Percentiles rank a stretch among this genome's conserved stretches.
Evolutionary conservation across 225 moss, liverwort and hornwort species (phyloP).

Genomic region (Straminergon stramineum): DNA sequence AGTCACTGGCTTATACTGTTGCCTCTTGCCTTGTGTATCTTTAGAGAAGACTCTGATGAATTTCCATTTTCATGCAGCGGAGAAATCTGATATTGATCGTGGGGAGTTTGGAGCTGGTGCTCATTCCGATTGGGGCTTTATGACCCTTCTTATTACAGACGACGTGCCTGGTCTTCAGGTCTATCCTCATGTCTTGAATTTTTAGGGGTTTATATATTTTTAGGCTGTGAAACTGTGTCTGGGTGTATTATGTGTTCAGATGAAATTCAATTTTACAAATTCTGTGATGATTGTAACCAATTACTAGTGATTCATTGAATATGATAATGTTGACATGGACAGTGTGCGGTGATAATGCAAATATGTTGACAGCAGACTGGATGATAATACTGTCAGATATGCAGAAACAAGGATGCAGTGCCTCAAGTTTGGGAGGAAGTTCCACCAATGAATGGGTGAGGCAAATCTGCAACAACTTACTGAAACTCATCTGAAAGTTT

Average conservation of each 20-base stretch:
- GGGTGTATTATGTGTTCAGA: too few relatives aligned
- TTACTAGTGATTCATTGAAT: not conserved
- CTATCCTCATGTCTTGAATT: not conserved
- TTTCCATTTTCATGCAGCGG: conserved; percentile 12
- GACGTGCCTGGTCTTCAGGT: conserved; percentile 59
- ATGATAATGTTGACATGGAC: not conserved
- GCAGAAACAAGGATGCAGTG: conserved; percentile 47
- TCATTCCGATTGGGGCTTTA: conserved; percentile 59
- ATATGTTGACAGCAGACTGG: not conserved
- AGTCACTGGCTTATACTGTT: not conserved
- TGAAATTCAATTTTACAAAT: not conserved
- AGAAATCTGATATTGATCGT: conserved; percentile 18
- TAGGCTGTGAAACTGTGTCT: not conserved
- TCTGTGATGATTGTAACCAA: too few relatives aligned
- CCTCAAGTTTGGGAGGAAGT: conserved; percentile 66
- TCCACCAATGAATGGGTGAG: conserved; percentile 48
- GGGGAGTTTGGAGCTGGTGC: conserved; percentile 52
- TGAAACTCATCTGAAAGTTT: not conserved
- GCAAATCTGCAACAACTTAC: not conserved
- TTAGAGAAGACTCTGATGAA: not conserved
- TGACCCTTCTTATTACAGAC: conserved; percentile 57
- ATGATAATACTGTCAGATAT: conserved; percentile 25
- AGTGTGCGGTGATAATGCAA: not conserved
- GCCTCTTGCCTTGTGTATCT: too few relatives aligned
- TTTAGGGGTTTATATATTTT: not conserved